phyloP scores from a whole-genome alignment of 805 yeast genomes.

The Lipomyces anomalus region DNA sequence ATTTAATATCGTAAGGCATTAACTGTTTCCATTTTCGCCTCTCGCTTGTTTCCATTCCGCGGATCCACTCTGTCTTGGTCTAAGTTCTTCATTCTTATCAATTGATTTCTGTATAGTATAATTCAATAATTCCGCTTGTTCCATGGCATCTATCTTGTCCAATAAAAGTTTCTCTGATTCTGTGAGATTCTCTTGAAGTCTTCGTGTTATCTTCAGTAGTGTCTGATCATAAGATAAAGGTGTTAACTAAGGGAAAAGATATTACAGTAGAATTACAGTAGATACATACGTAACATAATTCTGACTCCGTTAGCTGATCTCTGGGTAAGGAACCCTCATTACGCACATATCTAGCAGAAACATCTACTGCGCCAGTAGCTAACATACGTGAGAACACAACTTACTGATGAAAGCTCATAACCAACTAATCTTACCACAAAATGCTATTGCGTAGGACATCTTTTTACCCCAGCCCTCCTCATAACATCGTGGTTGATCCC shows the following conservation, averaged over 20 bases:
- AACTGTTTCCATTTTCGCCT: slow-evolving; percentile 87
- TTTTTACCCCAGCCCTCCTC: slow-evolving; percentile 86
- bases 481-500: slow-evolving; percentile 73
- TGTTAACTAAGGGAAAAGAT: slow-evolving; percentile 33
- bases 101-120: slow-evolving; percentile 11
- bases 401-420: not conserved
- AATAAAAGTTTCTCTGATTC: too few relatives aligned
- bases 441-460: slow-evolving; percentile 82
- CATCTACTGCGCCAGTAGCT: slow-evolving; percentile 53
- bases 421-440: slow-evolving; percentile 38
- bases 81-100: slow-evolving; percentile 4
- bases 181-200: slow-evolving; percentile 33
- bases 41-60: slow-evolving; percentile 68
- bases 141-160: slow-evolving; percentile 40
- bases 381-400: not conserved
- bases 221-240: slow-evolving; percentile 33
- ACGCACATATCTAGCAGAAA: slow-evolving; percentile 60
- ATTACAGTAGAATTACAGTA: too few relatives aligned
- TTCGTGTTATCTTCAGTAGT: slow-evolving; percentile 37
- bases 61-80: slow-evolving; percentile 71
- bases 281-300: too few relatives aligned
- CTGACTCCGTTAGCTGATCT: slow-evolving; percentile 39
- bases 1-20: too few relatives aligned
- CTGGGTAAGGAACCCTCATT: slow-evolving; percentile 45
- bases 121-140: slow-evolving; percentile 28